Conservation (phyloP, 1,284 basidiomycete species). For the Termitomyces sp. region DNA sequence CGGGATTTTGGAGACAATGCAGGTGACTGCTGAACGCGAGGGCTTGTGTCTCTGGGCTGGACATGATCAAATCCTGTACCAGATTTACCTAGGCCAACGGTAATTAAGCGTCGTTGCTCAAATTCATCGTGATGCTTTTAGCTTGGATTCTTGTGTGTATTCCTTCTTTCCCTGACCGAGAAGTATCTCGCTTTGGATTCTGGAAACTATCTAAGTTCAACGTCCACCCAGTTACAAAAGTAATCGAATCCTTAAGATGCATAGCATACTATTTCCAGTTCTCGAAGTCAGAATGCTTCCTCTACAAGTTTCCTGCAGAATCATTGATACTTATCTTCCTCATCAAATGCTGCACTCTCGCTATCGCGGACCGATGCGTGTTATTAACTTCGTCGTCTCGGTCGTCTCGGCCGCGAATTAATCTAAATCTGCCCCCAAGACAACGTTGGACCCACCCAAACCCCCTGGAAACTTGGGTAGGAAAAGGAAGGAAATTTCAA, state of each 20-base stretch:
- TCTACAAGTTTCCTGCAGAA: background rate
- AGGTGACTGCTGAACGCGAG: constrained; percentile 34
- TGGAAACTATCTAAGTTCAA: background rate
- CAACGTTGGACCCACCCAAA: background rate
- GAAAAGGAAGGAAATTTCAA: background rate
- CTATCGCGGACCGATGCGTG: background rate
- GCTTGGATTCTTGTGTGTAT: background rate
- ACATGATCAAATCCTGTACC: constrained; percentile 33
- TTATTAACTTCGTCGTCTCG: background rate
- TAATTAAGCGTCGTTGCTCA: background rate
- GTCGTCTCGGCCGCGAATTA: background rate
- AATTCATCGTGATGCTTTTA: background rate
- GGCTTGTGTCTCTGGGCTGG: constrained; percentile 39
- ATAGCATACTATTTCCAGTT: background rate
- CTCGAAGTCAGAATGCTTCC: background rate
- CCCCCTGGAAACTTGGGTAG: background rate
- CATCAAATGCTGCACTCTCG: background rate
- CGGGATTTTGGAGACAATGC: constrained; percentile 37
- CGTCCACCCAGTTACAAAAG: background rate
- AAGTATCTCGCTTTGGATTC: background rate
- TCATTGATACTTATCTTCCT: background rate
- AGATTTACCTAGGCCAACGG: constrained; percentile 38
- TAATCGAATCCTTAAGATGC: background rate
- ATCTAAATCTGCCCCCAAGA: background rate
- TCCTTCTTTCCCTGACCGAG: background rate